phyloP scores from a whole-genome alignment of 2,329 filamentous ascomycete genomes.

The Phialophora expanda region DNA sequence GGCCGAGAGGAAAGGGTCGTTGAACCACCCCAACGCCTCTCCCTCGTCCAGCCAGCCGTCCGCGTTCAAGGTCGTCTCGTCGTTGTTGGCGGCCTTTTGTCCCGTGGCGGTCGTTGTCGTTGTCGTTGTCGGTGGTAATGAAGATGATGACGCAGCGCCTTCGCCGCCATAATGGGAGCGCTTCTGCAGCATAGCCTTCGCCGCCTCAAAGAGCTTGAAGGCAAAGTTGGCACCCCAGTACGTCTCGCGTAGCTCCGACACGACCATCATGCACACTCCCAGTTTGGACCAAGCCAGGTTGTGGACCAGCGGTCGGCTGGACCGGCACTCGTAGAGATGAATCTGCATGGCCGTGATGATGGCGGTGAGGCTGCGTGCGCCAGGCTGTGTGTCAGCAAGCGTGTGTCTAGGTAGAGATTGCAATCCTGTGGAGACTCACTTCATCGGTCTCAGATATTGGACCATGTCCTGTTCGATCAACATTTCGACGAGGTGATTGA shows the following conservation, averaged over 20 bases:
- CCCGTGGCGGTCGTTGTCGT: too few species aligned
- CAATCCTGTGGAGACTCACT: slow-evolving; percentile 8
- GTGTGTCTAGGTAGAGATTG: slow-evolving; percentile 26
- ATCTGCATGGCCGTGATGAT: slow-evolving; percentile 27
- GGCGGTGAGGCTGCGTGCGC: slow-evolving; percentile 30
- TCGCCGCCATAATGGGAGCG: too few species aligned
- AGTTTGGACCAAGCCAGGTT: slow-evolving; percentile 19
- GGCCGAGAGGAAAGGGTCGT: too few species aligned
- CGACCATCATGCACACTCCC: slow-evolving; percentile 17
- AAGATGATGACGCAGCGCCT: too few species aligned
- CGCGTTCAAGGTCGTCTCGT: too few species aligned
- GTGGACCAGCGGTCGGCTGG: slow-evolving; percentile 1
- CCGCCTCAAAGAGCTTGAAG: slow-evolving; percentile 27
- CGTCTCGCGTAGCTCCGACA: slow-evolving; percentile 24
- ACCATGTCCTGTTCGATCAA: too few species aligned
- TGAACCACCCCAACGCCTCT: too few species aligned
- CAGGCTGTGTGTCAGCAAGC: slow-evolving; percentile 25
- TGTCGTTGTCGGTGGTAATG: too few species aligned
- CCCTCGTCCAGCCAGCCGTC: too few species aligned
- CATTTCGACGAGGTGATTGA: too few species aligned
- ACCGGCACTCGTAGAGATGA: slow-evolving; percentile 17
- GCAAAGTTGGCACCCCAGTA: slow-evolving; percentile 26
- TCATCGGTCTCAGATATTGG: slow-evolving; percentile 41
- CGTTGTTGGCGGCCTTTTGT: too few species aligned
- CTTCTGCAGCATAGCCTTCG: background rate